Base-by-base conservation (phyloP, 805 yeast species). In the Pachysolen tannophilus region DNA sequence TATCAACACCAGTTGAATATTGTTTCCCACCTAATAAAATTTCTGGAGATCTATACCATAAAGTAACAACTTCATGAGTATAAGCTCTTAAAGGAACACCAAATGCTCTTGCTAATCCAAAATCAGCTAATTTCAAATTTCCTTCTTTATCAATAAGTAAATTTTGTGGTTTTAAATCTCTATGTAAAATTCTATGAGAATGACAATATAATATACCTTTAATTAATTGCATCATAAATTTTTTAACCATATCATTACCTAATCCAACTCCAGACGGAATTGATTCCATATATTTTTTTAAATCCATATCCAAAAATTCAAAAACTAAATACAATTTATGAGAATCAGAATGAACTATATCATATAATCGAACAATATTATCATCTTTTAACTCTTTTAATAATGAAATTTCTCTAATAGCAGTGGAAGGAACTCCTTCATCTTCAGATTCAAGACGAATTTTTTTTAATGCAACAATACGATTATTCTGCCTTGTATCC, bases 341-440 rank as follows among this genome's bases (percentile, higher is more conserved):
- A 14, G 83, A 74, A 56, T 90, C 97, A 2, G 95, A 82, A 57
- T 92, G 98, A 42, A 92, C 94, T 44, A 92, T 92, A 58, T 92
- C 96, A 57, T 80, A 85, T 28, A 92, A 68, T 31, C 94, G 69
- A 17, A 92, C 97, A 34, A 90, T 88, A 58, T 90, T 87, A 42
- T 86, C 94, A 60, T 92, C 95, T 44, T 85, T 75, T 70, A 92
- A 71, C 56, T 92, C 98, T 56, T 92, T 90, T 59, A 92, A 71
- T 30, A 92, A 68, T 2, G 97, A 90, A 47, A 92, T 92, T 55
- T 92, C 98, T 49, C 98, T 72, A 40, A 92, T 92, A 5, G 98
- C 97, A 0, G 98, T 92, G 2, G 97, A 87, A 2, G 98, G 98
- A 16, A 94, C 97, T 14, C 98, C 98, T 57, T 92, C 98, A 57